These are phyloP conservation scores for Dioscorea dumetorum DNA, from an alignment of 106 monocot genomes.

Conservation along the genomic window DNA sequence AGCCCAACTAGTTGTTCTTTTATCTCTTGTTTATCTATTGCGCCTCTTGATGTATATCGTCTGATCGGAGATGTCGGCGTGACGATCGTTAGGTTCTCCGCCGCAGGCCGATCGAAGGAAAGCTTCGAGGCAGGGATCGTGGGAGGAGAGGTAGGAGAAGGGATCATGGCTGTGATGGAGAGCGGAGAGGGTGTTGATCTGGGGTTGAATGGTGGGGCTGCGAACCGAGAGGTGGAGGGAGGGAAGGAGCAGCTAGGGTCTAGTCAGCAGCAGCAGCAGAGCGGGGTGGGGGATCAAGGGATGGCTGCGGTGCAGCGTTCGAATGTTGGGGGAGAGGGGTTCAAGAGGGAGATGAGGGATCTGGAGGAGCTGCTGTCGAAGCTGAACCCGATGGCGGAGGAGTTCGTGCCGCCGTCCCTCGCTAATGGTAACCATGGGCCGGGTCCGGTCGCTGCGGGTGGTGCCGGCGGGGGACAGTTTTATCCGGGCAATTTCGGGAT, in stretches of 20 bases:
- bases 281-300: constrained; percentile 1
- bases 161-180: constrained; percentile 43
- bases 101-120: background rate
- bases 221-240: background rate
- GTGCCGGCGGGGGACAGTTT: background rate
- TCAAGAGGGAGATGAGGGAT: constrained; percentile 51
- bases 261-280: background rate
- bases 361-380: constrained; percentile 69
- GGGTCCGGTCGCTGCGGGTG: background rate
- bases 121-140: background rate
- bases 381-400: constrained; percentile 85
- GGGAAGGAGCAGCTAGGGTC: no score
- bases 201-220: constrained; percentile 1
- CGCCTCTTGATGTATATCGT: background rate
- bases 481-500: background rate
- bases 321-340: constrained; percentile 13
- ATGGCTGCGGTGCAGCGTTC: background rate
- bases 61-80: background rate
- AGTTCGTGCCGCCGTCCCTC: constrained; percentile 46
- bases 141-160: background rate
- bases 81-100: background rate
- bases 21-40: background rate
- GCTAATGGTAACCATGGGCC: background rate
- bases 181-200: constrained; percentile 28
- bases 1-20: background rate